Base-by-base conservation (phyloP, 495 filamentous ascomycete genomes). In the Physcia stellaris region DNA sequence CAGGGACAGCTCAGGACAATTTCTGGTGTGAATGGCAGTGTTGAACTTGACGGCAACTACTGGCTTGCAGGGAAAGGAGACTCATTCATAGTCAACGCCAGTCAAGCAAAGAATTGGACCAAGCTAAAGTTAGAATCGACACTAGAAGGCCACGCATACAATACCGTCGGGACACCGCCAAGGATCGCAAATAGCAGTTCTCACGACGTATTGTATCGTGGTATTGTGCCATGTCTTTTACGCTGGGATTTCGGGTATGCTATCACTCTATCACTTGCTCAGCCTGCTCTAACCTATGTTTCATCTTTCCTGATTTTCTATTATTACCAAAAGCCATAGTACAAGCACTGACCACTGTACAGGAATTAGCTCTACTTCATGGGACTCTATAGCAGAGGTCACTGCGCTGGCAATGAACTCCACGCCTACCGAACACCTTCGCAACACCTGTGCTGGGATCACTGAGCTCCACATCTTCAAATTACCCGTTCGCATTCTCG, bases 1-100 rank as follows among this genome's bases (percentile, higher is more conserved):
- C 12, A 59, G 42, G 12, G 49, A 57, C 23, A 57, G 51, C 11
- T 35, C 41, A 10, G 38, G 42, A 27, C 51, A 55, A 23, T n/a
- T n/a, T n/a, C 48, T 53, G 9, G 55, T 47, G 10, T 42, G 42
- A 13, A 24, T 54, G 21, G 56, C 50, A n/a, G 35, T 18, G 13
- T 52, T 54, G 12, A 47, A 55, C 4, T 51, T 49, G 16, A 33
- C 31, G 13, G 31, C 6, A 33, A 6, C 20, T 6, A 6, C 6
- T 33, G 31, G 31, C 15, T 33, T 15, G 6, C 7, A 16, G 31
- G 13, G 6, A 15, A 33, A 15, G 31, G 31, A 12, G 31, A 33
- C 15, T 12, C 13, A 6, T 28, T 28, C 26, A 28, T 13, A 13
- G 26, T 28, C 13, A 13, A 28, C 9, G 9, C 26, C 9, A 7